A percentile compares a stretch with the other conserved stretches of the same genome.
Evolutionary conservation across 306 rosid genomes (phyloP).

Genomic region (Hippophae tibetana): DNA sequence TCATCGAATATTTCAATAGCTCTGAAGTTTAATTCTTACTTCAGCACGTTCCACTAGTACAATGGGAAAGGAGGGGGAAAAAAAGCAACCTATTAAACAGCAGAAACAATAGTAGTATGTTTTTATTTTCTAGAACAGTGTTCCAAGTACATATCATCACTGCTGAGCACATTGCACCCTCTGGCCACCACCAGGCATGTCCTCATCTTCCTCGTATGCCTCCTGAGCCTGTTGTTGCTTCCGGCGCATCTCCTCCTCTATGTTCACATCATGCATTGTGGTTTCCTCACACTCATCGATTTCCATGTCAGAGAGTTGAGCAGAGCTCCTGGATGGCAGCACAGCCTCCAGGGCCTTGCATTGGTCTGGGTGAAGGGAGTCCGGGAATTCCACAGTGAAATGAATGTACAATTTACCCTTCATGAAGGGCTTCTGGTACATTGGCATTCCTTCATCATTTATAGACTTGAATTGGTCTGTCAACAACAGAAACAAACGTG

Average conservation of each 20-base stretch:
- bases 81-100: no score
- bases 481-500: background rate
- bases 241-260: conserved; percentile 82
- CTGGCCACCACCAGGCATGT: conserved; percentile 90
- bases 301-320: conserved; percentile 86
- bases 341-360: conserved; percentile 58
- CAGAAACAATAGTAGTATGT: no score
- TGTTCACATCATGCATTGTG: conserved; percentile 80
- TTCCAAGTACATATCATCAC: conserved; percentile 4
- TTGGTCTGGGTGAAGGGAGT: conserved; percentile 54
- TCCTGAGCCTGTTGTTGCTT: conserved; percentile 57
- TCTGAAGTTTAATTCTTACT: no score
- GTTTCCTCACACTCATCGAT: conserved; percentile 95
- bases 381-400: conserved; percentile 82
- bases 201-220: conserved; percentile 86
- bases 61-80: no score
- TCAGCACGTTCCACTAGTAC: no score
- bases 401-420: conserved; percentile 84
- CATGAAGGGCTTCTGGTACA: conserved; percentile 90
- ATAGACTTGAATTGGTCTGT: conserved; percentile 64
- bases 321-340: conserved; percentile 49
- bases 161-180: conserved; percentile 92
- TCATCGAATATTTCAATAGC: no score
- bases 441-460: conserved; percentile 93
- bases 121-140: no score